Base-by-base conservation (phyloP, 2,329 filamentous ascomycete species). In the Trichoderma atrobrunneum region DNA sequence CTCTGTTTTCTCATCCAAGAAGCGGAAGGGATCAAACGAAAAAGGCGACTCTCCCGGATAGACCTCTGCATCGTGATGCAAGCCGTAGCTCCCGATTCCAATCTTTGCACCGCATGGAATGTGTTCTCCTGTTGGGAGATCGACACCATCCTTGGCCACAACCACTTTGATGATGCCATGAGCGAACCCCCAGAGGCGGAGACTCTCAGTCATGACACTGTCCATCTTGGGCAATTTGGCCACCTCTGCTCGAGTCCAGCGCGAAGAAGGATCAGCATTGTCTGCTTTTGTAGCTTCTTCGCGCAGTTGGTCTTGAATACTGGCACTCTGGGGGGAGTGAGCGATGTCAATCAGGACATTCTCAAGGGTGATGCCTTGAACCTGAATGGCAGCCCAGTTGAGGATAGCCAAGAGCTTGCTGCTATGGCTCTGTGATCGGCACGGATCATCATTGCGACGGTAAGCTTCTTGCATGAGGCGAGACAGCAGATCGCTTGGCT, bases 301-400 rank as follows among this genome's bases (percentile, higher is more conserved):
- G n/a, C 64, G 64, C 14, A 67, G 10, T 18, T 67, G 48, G 21
- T 34, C 21, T n/a, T 67, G 64, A 16, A 67, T 67, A 10, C 54
- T 51, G 16, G 24, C 64, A 24, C 48, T 57, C 18, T 67, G 64
- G 4, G 64, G 48, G 7, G 64, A 26, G 48, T 67, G 64, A 7
- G 64, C 64, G 6, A 67, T 67, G 21, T 67, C 64, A 26, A 67
- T 67, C 21, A 67, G 48, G 7, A 51, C 51, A 16, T 67, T 67
- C 14, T 67, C 64, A 16, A 67, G 48, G 1, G 64, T 67, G 24
- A 67, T 67, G 10, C 64, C 64, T 6, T 67, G 64, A 12, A 67
- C 64, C 18, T 67, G 64, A n/a, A 67, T 67, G 64, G 64, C 64
- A 10, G 64, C 64, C 64, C 64, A 67, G 48, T 67, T 67, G 32